Conservation (phyloP, 805 yeast species). For the Saturnispora sekii region DNA sequence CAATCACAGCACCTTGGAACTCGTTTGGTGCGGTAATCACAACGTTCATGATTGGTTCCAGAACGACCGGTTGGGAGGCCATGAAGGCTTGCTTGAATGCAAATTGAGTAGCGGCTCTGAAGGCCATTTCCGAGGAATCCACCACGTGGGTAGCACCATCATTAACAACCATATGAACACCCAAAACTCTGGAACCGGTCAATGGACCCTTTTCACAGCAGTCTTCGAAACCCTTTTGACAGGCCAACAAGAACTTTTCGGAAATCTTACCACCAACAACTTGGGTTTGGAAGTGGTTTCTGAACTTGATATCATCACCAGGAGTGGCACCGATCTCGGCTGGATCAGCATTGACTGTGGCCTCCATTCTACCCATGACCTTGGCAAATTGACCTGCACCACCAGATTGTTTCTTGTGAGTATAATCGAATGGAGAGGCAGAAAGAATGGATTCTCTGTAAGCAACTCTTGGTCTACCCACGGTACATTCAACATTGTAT, state of each 20-base stretch:
- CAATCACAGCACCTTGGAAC: constrained; percentile 90
- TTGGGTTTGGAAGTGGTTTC: constrained; percentile 71
- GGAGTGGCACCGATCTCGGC: constrained; percentile 23
- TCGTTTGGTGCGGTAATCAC: constrained; percentile 91
- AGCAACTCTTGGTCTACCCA: constrained; percentile 97
- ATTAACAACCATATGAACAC: constrained; percentile 84
- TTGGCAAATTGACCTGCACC: constrained; percentile 99
- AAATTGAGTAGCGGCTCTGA: constrained; percentile 82
- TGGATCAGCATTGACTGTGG: constrained; percentile 44
- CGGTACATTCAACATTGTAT: constrained; percentile 87
- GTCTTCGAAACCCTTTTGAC: constrained; percentile 93
- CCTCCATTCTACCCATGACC: constrained; percentile 71
- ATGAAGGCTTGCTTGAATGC: constrained; percentile 91
- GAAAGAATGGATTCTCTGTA: constrained; percentile 85
- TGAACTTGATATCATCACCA: constrained; percentile 28
- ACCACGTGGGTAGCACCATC: constrained; percentile 98
- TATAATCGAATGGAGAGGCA: constrained; percentile 74
- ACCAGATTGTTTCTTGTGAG: constrained; percentile 97
- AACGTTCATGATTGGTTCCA: constrained; percentile 95
- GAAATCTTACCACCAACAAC: constrained; percentile 96
- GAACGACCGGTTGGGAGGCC: constrained; percentile 73
- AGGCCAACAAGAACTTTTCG: constrained; percentile 88
- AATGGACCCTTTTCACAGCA: constrained; percentile 94
- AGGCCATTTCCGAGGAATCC: constrained; percentile 92
- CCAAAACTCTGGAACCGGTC: constrained; percentile 88